Evolutionary conservation across 208 protist genomes (phyloP), one percentile per base, ranked within the genome.

Genomic region (Acanthamoeba healyi): DNA sequence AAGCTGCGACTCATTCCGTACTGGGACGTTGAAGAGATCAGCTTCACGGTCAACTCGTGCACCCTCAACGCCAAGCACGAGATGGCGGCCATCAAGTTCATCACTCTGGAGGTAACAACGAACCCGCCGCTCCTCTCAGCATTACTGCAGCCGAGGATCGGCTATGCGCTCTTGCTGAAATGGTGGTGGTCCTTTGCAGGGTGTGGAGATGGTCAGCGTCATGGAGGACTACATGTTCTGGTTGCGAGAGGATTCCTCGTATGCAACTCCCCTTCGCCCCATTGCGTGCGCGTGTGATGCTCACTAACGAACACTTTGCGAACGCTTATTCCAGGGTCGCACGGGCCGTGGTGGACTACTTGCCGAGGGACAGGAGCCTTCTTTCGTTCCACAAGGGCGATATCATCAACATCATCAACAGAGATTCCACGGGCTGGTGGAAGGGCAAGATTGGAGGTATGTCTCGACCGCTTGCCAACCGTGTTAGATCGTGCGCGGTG

Each of bases 201-300:
- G 79, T n/a, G 51, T 88, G 12, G 79, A 88, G 61, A 88, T 88
- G 42, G 79, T 32, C 7, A 88, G 79, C 49, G 19, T 88, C 29
- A 58, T 88, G 79, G 79, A 88, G 24, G 79, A 88, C 46, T 88
- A 88, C 49, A 88, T 88, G 79, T 88, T 88, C 32, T 88, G 79
- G 79, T 26, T 88, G 19, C 79, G 79, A 17, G 79, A 88, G 36
- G 79, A 88, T 40, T 79, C 70, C 12, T 79, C 38, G 70, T 79
- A 79, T 38, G 70, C 42, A 42, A 14, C 29, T 32, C n/a, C 29
- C 26, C 29, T 67, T 17, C 15, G 54, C 15, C 26, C 2, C 2
- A 15, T 19, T 10, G 32, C 24, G 61, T 34, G 61, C 17, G 24
- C 29, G 9, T 10, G 24, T 36, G 58, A 6, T 70, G 29, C 10